phyloP scores from a whole-genome alignment of 2,329 filamentous ascomycete species.

The Corniculantispora saksenae region DNA sequence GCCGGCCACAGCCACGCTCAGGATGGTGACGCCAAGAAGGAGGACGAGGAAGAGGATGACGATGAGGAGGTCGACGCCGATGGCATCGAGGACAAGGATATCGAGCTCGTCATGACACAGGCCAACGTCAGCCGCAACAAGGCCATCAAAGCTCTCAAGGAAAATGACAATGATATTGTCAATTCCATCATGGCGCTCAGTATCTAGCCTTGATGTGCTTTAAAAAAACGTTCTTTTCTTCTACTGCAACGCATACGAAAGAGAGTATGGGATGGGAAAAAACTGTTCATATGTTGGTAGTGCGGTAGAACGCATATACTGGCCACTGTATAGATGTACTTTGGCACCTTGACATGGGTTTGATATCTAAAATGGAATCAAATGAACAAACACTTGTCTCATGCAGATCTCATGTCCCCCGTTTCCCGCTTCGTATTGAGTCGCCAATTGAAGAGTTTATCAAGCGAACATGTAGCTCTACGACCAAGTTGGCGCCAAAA shows the following conservation, averaged over 20 bases:
- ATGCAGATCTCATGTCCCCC: neutral
- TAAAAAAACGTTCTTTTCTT: constrained; percentile 23
- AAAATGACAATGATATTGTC: constrained; percentile 99
- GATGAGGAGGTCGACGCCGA: constrained; percentile 93
- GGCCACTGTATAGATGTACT: constrained; percentile 14
- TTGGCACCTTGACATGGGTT: neutral
- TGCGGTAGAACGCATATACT: constrained; percentile 18
- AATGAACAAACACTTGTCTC: constrained; percentile 11
- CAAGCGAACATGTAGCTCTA: neutral
- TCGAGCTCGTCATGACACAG: constrained; percentile 98
- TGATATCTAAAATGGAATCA: constrained; percentile 20
- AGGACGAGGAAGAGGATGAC: constrained; percentile 79
- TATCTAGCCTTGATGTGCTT: constrained; percentile 53
- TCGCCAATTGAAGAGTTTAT: neutral
- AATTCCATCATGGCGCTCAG: constrained; percentile 99
- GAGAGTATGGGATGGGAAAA: constrained; percentile 17
- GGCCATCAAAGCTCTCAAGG: constrained; percentile 96
- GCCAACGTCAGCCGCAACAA: constrained; percentile 96
- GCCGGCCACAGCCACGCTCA: constrained; percentile 66
- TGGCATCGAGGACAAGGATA: constrained; percentile 97
- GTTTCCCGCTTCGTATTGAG: neutral
- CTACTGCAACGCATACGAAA: constrained; percentile 14
- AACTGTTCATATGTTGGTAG: constrained; percentile 19
- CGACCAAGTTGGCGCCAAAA: neutral
- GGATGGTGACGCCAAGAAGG: constrained; percentile 69